Evolutionary conservation across 2,329 filamentous ascomycete genomes (phyloP).

Genomic region (Mycosphaerella arachidis): DNA sequence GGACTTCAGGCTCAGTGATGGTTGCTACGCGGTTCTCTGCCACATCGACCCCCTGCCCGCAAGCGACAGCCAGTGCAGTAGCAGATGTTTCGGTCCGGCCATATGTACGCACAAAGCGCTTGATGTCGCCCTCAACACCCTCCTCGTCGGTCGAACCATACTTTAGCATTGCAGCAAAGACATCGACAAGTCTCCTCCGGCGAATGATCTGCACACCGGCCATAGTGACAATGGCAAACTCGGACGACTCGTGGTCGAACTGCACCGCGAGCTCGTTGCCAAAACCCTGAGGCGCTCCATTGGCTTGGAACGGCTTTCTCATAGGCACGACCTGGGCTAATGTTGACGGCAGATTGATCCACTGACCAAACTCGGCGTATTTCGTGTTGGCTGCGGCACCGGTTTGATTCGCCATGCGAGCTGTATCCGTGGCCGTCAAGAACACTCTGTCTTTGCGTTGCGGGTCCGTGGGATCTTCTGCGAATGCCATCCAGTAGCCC

Average conservation of each 20-base stretch:
- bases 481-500: conserved; percentile 86
- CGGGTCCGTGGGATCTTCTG: conserved; percentile 46
- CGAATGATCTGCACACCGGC: conserved; percentile 83
- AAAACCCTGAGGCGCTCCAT: conserved; percentile 68
- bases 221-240: conserved; percentile 88
- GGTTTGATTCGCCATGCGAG: conserved; percentile 56
- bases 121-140: conserved; percentile 74
- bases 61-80: conserved; percentile 88
- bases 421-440: conserved; percentile 80
- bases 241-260: conserved; percentile 75
- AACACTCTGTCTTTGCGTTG: conserved; percentile 61
- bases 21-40: conserved; percentile 66
- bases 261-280: conserved; percentile 96
- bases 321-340: conserved; percentile 76
- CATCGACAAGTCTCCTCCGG: conserved; percentile 79
- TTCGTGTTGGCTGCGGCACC: conserved; percentile 46
- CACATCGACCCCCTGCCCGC: conserved; percentile 83
- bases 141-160: conserved; percentile 63
- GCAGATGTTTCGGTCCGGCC: conserved; percentile 85
- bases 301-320: conserved; percentile 66
- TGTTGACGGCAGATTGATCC: conserved; percentile 68
- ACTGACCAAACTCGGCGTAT: conserved; percentile 76
- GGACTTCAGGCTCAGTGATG: conserved; percentile 75
- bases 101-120: conserved; percentile 78
- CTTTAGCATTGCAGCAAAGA: conserved; percentile 79